These are phyloP conservation scores for Trichoderma aggressivum DNA, from an alignment of 2,329 filamentous ascomycete species.

Conservation along the genomic window DNA sequence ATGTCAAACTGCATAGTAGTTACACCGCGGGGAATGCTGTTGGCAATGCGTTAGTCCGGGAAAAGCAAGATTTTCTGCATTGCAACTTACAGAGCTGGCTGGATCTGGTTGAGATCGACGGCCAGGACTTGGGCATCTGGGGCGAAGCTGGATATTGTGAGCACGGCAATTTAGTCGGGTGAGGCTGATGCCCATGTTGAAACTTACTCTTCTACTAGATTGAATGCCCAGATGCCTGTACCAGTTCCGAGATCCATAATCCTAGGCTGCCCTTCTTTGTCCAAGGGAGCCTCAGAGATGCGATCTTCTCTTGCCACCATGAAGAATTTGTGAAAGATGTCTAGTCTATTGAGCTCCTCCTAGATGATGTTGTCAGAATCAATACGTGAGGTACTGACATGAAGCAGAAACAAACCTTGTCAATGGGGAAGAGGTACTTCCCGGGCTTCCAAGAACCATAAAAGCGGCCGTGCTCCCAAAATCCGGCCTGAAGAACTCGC, in stretches of 20 bases:
- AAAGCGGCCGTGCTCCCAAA: conserved; percentile 61
- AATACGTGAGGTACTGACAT: neutral
- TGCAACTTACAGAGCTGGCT: conserved; percentile 36
- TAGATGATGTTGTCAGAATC: conserved; percentile 33
- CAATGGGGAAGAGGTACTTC: conserved; percentile 74
- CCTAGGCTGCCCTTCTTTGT: conserved; percentile 27
- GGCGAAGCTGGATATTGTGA: conserved; percentile 23
- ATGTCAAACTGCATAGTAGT: conserved; percentile 64
- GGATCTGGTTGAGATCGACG: conserved; percentile 40
- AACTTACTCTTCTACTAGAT: conserved; percentile 69
- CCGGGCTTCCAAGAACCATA: conserved; percentile 67
- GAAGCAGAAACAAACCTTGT: conserved; percentile 34
- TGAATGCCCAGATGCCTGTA: conserved; percentile 87
- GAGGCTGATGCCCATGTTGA: neutral
- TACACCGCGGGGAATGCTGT: conserved; percentile 65
- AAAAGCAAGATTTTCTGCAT: too few relatives aligned
- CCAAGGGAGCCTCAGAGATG: conserved; percentile 24
- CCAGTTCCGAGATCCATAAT: conserved; percentile 75
- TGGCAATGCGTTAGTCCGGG: conserved; percentile 18
- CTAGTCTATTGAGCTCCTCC: conserved; percentile 72
- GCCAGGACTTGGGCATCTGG: conserved; percentile 33
- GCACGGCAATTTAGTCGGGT: neutral
- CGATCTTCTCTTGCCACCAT: conserved; percentile 55
- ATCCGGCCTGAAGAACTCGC: conserved; percentile 29
- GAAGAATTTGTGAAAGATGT: conserved; percentile 79